These are phyloP conservation scores for Phaeolepiota aurea DNA, from an alignment of 768 basidiomycete species.

Conservation along the genomic window DNA sequence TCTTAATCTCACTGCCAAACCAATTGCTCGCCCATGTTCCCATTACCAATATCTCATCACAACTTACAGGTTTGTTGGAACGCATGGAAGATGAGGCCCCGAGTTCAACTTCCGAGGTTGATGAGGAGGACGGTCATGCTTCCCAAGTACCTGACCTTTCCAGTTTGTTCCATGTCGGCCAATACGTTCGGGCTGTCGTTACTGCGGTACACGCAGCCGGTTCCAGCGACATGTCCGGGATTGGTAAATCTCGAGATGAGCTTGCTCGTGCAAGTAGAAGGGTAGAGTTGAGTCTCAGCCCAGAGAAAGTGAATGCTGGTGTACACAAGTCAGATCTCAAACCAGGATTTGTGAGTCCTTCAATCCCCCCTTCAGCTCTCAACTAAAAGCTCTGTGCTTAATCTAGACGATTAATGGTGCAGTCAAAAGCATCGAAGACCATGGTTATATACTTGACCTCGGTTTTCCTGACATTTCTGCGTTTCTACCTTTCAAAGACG, in stretches of 20 bases:
- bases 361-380: slow-evolving; percentile 3
- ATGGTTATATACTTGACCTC: slow-evolving; percentile 86
- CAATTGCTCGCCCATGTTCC: slow-evolving; percentile 92
- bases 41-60: slow-evolving; percentile 82
- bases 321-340: slow-evolving; percentile 73
- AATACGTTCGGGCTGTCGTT: slow-evolving; percentile 79
- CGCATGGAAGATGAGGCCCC: slow-evolving; percentile 46
- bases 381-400: slow-evolving; percentile 6
- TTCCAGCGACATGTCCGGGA: slow-evolving; percentile 43
- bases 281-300: slow-evolving; percentile 79
- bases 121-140: slow-evolving; percentile 39
- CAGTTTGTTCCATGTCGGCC: slow-evolving; percentile 75
- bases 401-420: slow-evolving; percentile 65
- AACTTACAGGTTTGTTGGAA: slow-evolving; percentile 68
- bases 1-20: slow-evolving; percentile 92
- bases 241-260: slow-evolving; percentile 62
- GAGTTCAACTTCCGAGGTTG: slow-evolving; percentile 31
- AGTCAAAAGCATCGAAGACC: slow-evolving; percentile 84
- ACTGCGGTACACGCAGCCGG: slow-evolving; percentile 62
- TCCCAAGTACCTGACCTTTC: slow-evolving; percentile 59
- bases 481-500: slow-evolving; percentile 76
- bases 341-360: slow-evolving; percentile 58
- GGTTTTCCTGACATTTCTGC: slow-evolving; percentile 74
- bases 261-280: slow-evolving; percentile 59
- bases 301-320: slow-evolving; percentile 77